Conservation (phyloP, 2,329 filamentous ascomycete genomes). For the Orbilia oligospora region DNA sequence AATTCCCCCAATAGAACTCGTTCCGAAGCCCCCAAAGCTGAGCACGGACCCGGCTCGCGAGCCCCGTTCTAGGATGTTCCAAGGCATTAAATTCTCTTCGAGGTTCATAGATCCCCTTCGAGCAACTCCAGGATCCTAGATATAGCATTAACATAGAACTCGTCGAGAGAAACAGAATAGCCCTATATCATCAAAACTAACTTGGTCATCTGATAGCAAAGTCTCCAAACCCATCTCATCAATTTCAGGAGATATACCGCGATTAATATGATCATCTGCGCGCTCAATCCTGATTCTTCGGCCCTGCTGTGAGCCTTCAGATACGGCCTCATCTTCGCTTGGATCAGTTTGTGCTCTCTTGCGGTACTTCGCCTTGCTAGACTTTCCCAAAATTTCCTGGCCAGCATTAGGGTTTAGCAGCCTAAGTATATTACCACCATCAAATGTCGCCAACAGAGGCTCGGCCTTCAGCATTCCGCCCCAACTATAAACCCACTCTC, state of each 20-base stretch:
- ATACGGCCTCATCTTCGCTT: background rate
- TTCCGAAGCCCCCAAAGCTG: conserved; percentile 61
- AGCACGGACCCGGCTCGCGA: conserved; percentile 58
- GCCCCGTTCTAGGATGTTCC: conserved; percentile 58
- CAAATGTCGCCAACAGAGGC: conserved; percentile 16
- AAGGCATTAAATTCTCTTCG: conserved; percentile 46
- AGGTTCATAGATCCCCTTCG: conserved; percentile 31
- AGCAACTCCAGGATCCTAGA: conserved; percentile 39
- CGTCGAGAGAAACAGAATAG: too few relatives aligned
- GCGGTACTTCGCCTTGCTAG: background rate
- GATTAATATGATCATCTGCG: conserved; percentile 1
- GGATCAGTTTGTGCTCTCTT: conserved; percentile 10
- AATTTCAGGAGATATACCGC: background rate
- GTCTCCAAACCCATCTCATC: conserved; percentile 5
- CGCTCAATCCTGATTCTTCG: conserved; percentile 38
- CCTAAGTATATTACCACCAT: conserved; percentile 17
- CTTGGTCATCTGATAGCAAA: conserved; percentile 19
- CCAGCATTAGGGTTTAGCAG: background rate
- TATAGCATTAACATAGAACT: background rate
- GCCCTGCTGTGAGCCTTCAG: conserved; percentile 43
- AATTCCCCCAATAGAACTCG: conserved; percentile 61
- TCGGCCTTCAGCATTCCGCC: conserved; percentile 36
- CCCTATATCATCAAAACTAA: background rate
- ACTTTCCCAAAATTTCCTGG: background rate
- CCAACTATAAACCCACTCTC: conserved; percentile 42